Evolutionary conservation across 345 rosid genomes (phyloP), one percentile per base, ranked within the genome.

Genomic region (Diplotaxis tenuifolia): DNA sequence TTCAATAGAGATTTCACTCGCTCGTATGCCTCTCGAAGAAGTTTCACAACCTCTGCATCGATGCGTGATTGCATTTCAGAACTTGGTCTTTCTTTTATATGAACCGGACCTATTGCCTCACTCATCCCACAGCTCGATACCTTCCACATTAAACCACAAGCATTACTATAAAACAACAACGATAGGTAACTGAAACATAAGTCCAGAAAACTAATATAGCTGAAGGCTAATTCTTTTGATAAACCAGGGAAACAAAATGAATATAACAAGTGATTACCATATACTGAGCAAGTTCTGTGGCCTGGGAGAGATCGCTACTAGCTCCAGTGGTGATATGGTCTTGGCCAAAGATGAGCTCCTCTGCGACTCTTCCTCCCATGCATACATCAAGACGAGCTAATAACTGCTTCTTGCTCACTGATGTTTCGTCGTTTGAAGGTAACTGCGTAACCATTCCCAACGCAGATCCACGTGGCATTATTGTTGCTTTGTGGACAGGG

Each of bases 331-430:
- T 95, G 74, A 95, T 69, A 66, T 86, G 76, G 79, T 95, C 99
- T 65, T 62, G 84, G 47, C 99, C 99, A 79, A 95, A 95, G 66
- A 92, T 86, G 70, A 95, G 96, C 82, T 95, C 99, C 80, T 95
- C 99, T 3, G 99, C 99, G 50, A 86, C 99, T 86, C 99, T 87
- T 80, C 99, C 99, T 59, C 99, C 98, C 98, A 95, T 95, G 70
- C 99, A 95, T 71, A 95, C 97, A 86, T 95, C 99, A 36, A 95
- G 91, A 52, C 97, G 93, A 31, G 99, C 99, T 81, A 95, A 84
- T 63, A 95, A 77, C 80, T 95, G 98, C 80, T 85, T 92, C 83
- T 90, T 92, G 87, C 99, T 95, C 62, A 95, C 73, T 60, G 98
- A 92, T 45, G 98, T 95, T 81, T 95, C 99, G 67, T 95, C 99